Evolutionary conservation across 2,329 filamentous ascomycete species (phyloP).

Genomic region (Penicillium sp.): DNA sequence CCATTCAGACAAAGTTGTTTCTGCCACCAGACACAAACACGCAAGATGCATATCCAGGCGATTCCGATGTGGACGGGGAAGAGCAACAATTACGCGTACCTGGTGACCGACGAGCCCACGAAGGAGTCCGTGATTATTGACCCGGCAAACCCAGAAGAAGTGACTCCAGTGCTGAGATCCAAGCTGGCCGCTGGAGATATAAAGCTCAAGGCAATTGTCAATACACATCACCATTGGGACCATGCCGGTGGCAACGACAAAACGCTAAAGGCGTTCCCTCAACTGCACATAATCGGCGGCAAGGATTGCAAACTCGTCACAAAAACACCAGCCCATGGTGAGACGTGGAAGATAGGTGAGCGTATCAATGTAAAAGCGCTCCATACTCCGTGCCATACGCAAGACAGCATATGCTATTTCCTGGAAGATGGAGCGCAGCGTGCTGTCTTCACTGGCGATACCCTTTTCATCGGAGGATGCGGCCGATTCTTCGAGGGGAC

Average conservation of each 20-base stretch:
- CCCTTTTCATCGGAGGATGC: constrained; percentile 90
- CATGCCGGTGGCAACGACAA: constrained; percentile 89
- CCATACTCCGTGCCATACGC: constrained; percentile 97
- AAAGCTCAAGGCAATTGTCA: constrained; percentile 70
- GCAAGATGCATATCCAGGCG: constrained; percentile 49
- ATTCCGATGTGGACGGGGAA: constrained; percentile 50
- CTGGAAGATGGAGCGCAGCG: constrained; percentile 71
- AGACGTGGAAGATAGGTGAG: constrained; percentile 75
- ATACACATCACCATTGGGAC: constrained; percentile 70
- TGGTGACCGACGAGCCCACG: constrained; percentile 47
- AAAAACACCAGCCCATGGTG: constrained; percentile 68
- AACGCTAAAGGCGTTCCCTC: constrained; percentile 58
- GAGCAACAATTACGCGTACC: constrained; percentile 51
- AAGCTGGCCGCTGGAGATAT: constrained; percentile 68
- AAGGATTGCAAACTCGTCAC: constrained; percentile 80
- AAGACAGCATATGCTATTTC: constrained; percentile 96
- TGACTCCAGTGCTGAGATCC: constrained; percentile 64
- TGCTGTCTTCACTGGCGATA: constrained; percentile 93
- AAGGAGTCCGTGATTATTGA: constrained; percentile 50
- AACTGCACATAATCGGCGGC: constrained; percentile 78
- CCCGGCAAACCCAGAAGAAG: constrained; percentile 50
- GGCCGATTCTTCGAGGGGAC: constrained; percentile 94
- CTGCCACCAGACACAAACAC: neutral
- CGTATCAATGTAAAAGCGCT: constrained; percentile 77
- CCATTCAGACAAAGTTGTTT: neutral